Evolutionary conservation across 2,329 filamentous ascomycete genomes (phyloP).

Genomic region (Claviceps spartinae): DNA sequence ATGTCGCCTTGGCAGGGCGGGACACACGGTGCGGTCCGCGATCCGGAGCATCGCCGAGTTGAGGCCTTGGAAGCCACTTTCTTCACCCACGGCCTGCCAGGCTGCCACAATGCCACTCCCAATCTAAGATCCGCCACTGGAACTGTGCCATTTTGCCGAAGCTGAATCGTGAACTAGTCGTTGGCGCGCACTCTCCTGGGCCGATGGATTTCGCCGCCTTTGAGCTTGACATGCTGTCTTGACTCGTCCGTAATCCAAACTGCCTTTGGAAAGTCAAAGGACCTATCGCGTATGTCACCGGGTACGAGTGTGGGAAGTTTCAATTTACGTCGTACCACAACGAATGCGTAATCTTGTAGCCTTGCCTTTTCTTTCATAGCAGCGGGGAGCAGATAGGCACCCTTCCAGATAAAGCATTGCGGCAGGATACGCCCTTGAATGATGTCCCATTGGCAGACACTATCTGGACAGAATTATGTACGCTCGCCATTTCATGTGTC

Average conservation of each 20-base stretch:
- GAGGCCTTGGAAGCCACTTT: not conserved
- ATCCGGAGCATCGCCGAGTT: not conserved
- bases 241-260: not conserved
- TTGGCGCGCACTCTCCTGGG: no score
- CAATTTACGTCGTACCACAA: slow-evolving; percentile 25
- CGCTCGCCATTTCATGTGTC: slow-evolving; percentile 24
- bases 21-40: not conserved
- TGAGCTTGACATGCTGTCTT: not conserved
- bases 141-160: no score
- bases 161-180: no score
- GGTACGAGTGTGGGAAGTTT: no score
- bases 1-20: not conserved
- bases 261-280: slow-evolving; percentile 21
- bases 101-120: no score
- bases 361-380: not conserved
- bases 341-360: slow-evolving; percentile 26
- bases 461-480: slow-evolving; percentile 31
- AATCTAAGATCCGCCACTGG: no score
- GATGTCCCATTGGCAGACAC: slow-evolving; percentile 38
- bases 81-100: no score
- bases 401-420: slow-evolving; percentile 23
- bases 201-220: not conserved
- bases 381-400: not conserved
- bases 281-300: slow-evolving; percentile 30
- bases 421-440: slow-evolving; percentile 29